Percentiles rank a stretch among this genome's conserved stretches.
phyloP scores from a whole-genome alignment of 768 basidiomycete genomes.

The Leccinum uliginosum region DNA sequence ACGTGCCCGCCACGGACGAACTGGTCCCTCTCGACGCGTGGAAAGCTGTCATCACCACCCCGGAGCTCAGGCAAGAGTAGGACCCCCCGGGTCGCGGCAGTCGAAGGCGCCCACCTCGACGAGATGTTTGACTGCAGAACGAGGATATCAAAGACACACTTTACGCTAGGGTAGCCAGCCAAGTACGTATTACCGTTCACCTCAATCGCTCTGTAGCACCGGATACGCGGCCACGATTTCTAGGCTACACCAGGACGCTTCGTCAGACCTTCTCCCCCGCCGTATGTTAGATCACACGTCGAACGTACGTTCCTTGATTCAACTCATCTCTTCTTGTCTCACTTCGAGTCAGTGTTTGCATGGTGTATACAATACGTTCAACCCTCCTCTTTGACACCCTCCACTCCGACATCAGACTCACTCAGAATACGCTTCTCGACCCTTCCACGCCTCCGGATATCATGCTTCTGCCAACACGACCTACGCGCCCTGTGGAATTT shows the following conservation, averaged over 20 bases:
- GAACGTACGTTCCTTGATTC: constrained; percentile 44
- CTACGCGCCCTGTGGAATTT: constrained; percentile 84
- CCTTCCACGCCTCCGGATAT: constrained; percentile 59
- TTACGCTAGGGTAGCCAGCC: constrained; percentile 93
- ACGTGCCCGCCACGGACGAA: constrained; percentile 61
- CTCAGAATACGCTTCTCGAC: constrained; percentile 27
- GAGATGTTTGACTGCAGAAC: constrained; percentile 86
- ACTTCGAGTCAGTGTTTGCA: constrained; percentile 58
- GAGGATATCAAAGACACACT: constrained; percentile 85
- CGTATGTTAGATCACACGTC: constrained; percentile 86
- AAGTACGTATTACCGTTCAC: constrained; percentile 60
- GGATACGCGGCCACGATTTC: constrained; percentile 94
- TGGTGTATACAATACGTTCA: constrained; percentile 85
- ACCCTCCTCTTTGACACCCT: constrained; percentile 31
- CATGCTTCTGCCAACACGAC: constrained; percentile 96
- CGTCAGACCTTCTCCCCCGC: constrained; percentile 87
- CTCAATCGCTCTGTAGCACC: constrained; percentile 50
- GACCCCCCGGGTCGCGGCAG: constrained; percentile 95
- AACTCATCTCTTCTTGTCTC: constrained; percentile 4
- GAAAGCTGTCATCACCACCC: constrained; percentile 78
- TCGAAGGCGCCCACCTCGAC: constrained; percentile 75
- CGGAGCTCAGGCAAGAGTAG: constrained; percentile 87
- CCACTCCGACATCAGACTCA: constrained; percentile 35
- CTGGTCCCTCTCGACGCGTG: constrained; percentile 65
- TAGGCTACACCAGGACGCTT: constrained; percentile 72